These are phyloP conservation scores for Chloromonas sp. DNA, from an alignment of 163 green algal species.

Conservation along the genomic window DNA sequence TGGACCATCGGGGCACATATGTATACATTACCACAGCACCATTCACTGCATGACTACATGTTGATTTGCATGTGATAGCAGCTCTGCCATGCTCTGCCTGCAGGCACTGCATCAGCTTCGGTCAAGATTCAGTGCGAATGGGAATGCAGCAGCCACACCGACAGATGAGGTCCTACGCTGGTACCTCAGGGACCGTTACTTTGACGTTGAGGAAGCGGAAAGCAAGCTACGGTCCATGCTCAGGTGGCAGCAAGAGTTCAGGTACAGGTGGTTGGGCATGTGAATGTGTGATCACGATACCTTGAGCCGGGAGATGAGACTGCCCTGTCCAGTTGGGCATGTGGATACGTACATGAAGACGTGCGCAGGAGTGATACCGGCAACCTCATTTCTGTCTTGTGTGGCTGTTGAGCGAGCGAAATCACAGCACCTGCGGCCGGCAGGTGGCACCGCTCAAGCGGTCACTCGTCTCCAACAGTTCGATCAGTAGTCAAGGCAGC, in stretches of 20 bases:
- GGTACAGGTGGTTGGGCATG: constrained; percentile 5
- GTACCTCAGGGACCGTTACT: constrained; percentile 56
- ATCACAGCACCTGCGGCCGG: not conserved
- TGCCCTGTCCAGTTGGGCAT: not conserved
- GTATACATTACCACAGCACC: too few species aligned
- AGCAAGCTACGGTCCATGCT: constrained; percentile 69
- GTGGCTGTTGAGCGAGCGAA: not conserved
- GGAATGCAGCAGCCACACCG: not conserved
- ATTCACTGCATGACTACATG: too few species aligned
- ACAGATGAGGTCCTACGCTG: not conserved
- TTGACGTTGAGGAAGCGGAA: constrained; percentile 68
- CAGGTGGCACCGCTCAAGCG: too few species aligned
- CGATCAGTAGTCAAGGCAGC: too few species aligned
- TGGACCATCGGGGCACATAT: too few species aligned
- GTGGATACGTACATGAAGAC: not conserved
- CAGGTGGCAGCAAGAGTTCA: constrained; percentile 54
- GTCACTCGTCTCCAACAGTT: too few species aligned
- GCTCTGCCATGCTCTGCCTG: not conserved
- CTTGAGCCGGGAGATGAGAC: not conserved
- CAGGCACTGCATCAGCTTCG: not conserved
- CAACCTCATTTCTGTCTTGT: not conserved
- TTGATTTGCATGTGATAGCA: too few species aligned
- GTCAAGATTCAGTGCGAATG: not conserved
- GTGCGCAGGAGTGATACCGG: not conserved
- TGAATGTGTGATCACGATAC: not conserved